Base-by-base conservation (phyloP, 441 rosid genomes). In the Pelargonium myrrhifolium region DNA sequence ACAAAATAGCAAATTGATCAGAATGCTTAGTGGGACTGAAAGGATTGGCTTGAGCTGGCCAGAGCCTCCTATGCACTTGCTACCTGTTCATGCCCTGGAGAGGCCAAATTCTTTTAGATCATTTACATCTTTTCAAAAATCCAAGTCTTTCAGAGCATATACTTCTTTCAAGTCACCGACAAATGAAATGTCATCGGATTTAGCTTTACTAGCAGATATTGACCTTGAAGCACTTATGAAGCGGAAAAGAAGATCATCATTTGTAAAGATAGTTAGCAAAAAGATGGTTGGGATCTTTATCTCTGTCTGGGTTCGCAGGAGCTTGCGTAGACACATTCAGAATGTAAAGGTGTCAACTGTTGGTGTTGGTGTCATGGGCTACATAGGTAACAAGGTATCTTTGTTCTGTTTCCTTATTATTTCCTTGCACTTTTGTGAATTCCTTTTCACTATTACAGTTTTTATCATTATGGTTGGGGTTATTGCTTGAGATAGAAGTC, bases 341-440 rank as follows among this genome's bases (percentile, higher is more conserved):
- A 91, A 93, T 63, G 69, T 93, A 15, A 82, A 84, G 73, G 93
- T 91, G 55, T 88, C 97, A n/a, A 88, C 97, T 0, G 97, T 93
- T 75, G 97, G 97, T 37, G 99, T 93, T 74, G 99, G 99, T 31
- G 84, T 79, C 22, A 93, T 93, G 99, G 99, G 99, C 73, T 93
- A 86, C 77, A 89, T 93, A 40, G 97, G 97, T 75, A 93, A 91
- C 80, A 93, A 93, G 95, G 99, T 88, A 31, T 68, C 78, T 67
- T 78, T 70, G 78, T 76, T 67, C 18, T 7, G 59, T 7, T 55
- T 45, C 58, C 68, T 64, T 67, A 67, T 0, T 62, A 53, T 59
- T 62, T 24, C 51, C 56, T 66, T 45, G 5, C 18, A 40, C 4
- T 42, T 17, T 49, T 20, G 62, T 53, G 43, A 55, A 40, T 74